A percentile compares a stretch with the other conserved stretches of the same genome.
Conservation (phyloP, 352 stramenopile genomes). For the Poterioochromonas sp. region DNA sequence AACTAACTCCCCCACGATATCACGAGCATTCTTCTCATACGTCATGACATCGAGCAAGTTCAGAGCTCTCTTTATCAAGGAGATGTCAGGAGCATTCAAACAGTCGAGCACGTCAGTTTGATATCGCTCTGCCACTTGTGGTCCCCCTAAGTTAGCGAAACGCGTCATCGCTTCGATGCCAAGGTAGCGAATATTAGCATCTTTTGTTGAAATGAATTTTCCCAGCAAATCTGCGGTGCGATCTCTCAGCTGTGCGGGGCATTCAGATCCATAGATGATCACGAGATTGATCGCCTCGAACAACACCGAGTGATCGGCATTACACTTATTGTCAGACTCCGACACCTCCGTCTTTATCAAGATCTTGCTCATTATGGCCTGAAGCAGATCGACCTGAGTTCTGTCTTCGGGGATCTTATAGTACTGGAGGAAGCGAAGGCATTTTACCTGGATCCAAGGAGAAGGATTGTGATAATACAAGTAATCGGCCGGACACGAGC, state of each 20-base stretch:
- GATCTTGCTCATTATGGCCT: too few species aligned
- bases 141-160: constrained; percentile 71
- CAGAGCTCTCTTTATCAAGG: constrained; percentile 81
- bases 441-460: constrained; percentile 82
- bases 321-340: constrained; percentile 90
- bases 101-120: constrained; percentile 86
- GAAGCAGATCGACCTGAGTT: constrained; percentile 55
- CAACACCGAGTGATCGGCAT: constrained; percentile 87
- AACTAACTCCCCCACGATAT: constrained; percentile 90
- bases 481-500: constrained; percentile 81
- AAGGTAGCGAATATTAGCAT: constrained; percentile 94
- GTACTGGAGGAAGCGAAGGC: constrained; percentile 35
- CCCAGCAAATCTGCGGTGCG: constrained; percentile 82
- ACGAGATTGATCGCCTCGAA: constrained; percentile 96
- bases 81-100: constrained; percentile 91
- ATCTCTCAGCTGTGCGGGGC: constrained; percentile 68
- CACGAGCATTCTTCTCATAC: constrained; percentile 82
- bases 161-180: constrained; percentile 90
- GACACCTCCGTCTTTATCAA: constrained; percentile 79
- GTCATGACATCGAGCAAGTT: constrained; percentile 97
- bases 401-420: constrained; percentile 51
- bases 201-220: constrained; percentile 90
- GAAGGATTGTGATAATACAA: constrained; percentile 92
- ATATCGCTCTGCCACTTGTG: constrained; percentile 67
- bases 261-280: constrained; percentile 72